Evolutionary conservation across 2,329 filamentous ascomycete species (phyloP), one percentile per base, ranked within the genome.

Genomic region (Pseudogymnoascus sp.): DNA sequence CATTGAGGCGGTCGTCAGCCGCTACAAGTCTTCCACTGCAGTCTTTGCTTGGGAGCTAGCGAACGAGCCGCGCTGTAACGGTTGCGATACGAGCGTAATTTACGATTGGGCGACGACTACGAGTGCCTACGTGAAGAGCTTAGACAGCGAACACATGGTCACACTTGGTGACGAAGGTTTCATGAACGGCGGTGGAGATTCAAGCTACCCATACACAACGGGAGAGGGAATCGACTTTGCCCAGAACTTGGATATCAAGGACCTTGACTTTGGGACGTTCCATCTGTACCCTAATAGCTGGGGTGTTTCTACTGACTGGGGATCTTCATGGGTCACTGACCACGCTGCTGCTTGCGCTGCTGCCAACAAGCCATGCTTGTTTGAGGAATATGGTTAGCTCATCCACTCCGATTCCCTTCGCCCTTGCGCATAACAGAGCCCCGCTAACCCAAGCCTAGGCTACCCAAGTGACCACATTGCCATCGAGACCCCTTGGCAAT

Each of bases 21-120:
- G 87, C 3, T 89, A 88, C 74, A 81, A 78, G 61, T 76, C 78
- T 65, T 87, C 83, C 0, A 76, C 82, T 0, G 81, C 86, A 0
- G 78, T 90, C 41, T 84, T 89, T 67, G 85, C 85, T 0, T 90
- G 87, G 87, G 87, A 90, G 69, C 76, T 90, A 1, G 84, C 79
- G 61, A 90, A 89, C 67, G 87, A 89, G 73, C 83, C 86, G n/a
- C 78, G 86, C 63, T 89, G 86, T 75, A 77, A 78, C 10, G 81
- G 83, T 10, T 89, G 87, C 70, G 75, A 76, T 35, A 82, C 84
- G 0, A 78, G 79, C 6, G 79, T 87, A 12, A 78, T 89, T 64
- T 81, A 79, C 40, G 77, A 82, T 50, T 90, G 87, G 88, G 84
- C 84, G 10, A 76, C 77, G 38, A 75, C 74, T 1, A 84, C 80